These are phyloP conservation scores for Fraxinus dipetala DNA, from an alignment of 305 asterid genomes.

Conservation along the genomic window DNA sequence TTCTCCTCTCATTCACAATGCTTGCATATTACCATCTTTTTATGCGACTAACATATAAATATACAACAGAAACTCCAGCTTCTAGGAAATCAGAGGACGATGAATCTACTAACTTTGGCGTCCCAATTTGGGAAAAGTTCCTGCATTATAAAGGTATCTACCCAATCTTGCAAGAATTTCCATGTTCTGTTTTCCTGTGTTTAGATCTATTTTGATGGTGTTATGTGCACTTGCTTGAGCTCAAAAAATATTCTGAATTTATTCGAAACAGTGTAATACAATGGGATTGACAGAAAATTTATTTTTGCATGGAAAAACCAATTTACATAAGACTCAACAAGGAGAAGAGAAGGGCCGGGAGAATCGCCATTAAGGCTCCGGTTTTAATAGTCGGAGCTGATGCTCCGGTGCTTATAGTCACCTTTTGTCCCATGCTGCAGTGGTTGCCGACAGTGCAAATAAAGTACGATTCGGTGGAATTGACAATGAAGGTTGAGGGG, in stretches of 20 bases:
- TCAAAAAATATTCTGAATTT: neutral
- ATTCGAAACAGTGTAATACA: neutral
- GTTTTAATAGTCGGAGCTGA: conserved; percentile 10
- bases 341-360: conserved; percentile 20
- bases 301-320: neutral
- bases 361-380: conserved; percentile 8
- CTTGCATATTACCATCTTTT: neutral
- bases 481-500: conserved; percentile 7
- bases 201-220: neutral
- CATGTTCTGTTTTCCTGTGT: neutral
- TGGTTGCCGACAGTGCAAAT: conserved; percentile 24
- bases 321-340: neutral
- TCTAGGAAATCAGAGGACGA: neutral
- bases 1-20: neutral
- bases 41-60: neutral
- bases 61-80: neutral
- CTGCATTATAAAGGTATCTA: neutral
- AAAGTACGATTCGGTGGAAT: conserved; percentile 5
- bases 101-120: neutral
- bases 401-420: conserved; percentile 12
- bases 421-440: conserved; percentile 23
- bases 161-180: neutral
- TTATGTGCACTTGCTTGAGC: neutral
- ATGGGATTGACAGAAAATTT: neutral
- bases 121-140: neutral